These are phyloP conservation scores for Triticum timopheevii DNA, from an alignment of 176 grass and related monocot species.

Conservation along the genomic window DNA sequence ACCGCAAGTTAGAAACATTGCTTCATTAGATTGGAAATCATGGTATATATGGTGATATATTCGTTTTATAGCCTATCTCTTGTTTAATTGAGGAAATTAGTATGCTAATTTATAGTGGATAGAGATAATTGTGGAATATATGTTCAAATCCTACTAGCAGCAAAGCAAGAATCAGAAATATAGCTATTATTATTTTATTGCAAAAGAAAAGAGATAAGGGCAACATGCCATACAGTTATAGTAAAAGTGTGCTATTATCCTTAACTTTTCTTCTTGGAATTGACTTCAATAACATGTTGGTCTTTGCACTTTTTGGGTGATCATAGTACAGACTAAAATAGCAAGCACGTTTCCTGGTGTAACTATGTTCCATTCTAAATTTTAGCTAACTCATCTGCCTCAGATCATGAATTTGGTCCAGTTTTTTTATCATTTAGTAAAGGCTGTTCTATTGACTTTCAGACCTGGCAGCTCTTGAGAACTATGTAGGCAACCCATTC, in stretches of 20 bases:
- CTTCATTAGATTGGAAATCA: not conserved
- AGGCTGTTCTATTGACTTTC: constrained; percentile 13
- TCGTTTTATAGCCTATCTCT: not conserved
- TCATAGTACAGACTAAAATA: not conserved
- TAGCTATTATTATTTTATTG: not conserved
- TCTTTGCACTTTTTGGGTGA: not conserved
- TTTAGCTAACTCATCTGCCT: not conserved
- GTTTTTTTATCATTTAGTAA: not conserved
- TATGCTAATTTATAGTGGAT: not conserved
- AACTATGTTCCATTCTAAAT: not conserved
- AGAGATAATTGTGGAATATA: not conserved
- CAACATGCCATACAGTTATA: not conserved
- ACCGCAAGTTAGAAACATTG: not conserved
- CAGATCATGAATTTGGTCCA: not conserved
- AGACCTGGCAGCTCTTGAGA: constrained; percentile 80
- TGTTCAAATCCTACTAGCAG: not conserved
- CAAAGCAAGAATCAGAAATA: constrained; percentile 8
- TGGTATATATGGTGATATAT: not conserved
- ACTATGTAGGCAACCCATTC: constrained; percentile 82
- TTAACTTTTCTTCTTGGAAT: not conserved
- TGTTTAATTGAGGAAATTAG: not conserved
- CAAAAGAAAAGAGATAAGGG: not conserved
- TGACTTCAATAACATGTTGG: not conserved
- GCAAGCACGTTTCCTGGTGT: not conserved
- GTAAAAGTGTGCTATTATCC: not conserved